A percentile compares a stretch with the other conserved stretches of the same genome.
Evolutionary conservation across 768 basidiomycete species (phyloP).

Genomic region (Lentinula aciculospora): DNA sequence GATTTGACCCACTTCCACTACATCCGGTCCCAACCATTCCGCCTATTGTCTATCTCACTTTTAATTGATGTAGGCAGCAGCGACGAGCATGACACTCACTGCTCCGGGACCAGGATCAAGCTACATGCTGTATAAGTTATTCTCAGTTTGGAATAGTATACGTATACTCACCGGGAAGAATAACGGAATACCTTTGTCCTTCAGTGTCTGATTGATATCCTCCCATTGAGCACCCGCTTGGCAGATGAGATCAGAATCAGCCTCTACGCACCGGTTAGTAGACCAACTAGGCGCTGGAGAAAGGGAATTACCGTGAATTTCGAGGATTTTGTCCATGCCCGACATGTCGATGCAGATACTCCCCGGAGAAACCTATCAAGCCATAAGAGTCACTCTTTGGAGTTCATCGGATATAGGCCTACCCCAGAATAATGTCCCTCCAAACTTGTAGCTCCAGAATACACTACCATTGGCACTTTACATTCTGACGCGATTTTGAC

Average conservation of each 20-base stretch:
- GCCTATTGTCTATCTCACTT: constrained; percentile 58
- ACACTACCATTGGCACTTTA: constrained; percentile 72
- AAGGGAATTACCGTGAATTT: constrained; percentile 38
- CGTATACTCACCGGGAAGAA: constrained; percentile 75
- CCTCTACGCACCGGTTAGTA: constrained; percentile 32
- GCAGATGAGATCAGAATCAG: constrained; percentile 69
- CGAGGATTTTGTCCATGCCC: constrained; percentile 60
- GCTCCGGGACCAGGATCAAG: constrained; percentile 70
- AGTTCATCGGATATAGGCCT: constrained; percentile 12
- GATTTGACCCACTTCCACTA: constrained; percentile 59
- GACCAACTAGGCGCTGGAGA: neutral
- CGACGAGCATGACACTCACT: constrained; percentile 28
- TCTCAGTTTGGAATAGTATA: neutral
- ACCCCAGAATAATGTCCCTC: constrained; percentile 86
- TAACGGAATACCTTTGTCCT: constrained; percentile 63
- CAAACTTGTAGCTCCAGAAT: constrained; percentile 80
- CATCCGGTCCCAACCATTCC: constrained; percentile 89
- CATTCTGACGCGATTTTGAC: constrained; percentile 74
- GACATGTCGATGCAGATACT: constrained; percentile 66
- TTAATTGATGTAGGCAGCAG: neutral
- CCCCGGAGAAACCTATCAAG: constrained; percentile 34
- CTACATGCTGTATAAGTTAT: constrained; percentile 24
- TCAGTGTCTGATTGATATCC: constrained; percentile 66
- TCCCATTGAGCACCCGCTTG: constrained; percentile 79
- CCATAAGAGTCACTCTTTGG: neutral